These are phyloP conservation scores for Podaxis sp. DNA, from an alignment of 768 basidiomycete genomes.

Conservation along the genomic window DNA sequence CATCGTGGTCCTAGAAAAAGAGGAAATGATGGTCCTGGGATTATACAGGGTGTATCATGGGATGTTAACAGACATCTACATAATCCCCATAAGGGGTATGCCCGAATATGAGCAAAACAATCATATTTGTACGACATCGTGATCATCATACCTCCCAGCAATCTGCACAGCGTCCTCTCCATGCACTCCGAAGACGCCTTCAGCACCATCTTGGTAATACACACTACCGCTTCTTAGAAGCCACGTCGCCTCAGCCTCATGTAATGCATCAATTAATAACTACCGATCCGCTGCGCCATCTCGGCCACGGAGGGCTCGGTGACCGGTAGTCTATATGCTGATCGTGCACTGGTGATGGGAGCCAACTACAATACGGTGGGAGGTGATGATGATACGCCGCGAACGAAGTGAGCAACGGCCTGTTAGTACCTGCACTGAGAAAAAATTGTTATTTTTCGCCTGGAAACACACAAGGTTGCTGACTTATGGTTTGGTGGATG, in stretches of 20 bases:
- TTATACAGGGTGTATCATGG: background rate
- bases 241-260: too few relatives aligned
- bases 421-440: background rate
- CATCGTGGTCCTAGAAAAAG: slow-evolving; percentile 15
- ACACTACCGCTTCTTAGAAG: too few relatives aligned
- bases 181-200: too few relatives aligned
- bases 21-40: background rate
- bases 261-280: too few relatives aligned
- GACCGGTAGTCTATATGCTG: too few relatives aligned
- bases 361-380: too few relatives aligned
- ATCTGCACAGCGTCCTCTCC: background rate
- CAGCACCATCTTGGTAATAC: too few relatives aligned
- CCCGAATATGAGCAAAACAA: background rate
- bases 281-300: too few relatives aligned
- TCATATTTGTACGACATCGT: background rate
- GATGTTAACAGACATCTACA: background rate
- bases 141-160: background rate
- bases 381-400: too few relatives aligned
- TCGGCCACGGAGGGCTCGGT: too few relatives aligned
- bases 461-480: background rate
- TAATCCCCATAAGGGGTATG: background rate
- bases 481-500: background rate
- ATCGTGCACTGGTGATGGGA: too few relatives aligned
- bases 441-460: background rate
- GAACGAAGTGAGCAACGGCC: background rate